Evolutionary conservation across 352 stramenopile genomes (phyloP), one percentile per base, ranked within the genome.

Genomic region (Pythium dissimile): DNA sequence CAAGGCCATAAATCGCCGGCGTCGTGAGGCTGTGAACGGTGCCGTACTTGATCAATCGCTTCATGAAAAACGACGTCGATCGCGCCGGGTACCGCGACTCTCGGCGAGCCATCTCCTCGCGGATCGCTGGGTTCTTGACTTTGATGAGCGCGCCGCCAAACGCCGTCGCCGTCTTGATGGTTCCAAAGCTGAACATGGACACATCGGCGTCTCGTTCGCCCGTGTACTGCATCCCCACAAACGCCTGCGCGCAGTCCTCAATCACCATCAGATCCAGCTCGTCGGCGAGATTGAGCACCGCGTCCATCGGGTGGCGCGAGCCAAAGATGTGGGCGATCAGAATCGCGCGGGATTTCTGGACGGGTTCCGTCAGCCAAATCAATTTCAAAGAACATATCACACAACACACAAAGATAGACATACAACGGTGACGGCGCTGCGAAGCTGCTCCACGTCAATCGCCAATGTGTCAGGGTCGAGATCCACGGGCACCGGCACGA

Each of bases 171-270:
- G 79, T 92, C 59, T 94, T 94, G 66, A 94, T 94, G 26, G 84
- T 89, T 23, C 84, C 84, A 73, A 94, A 94, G 62, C 84, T 94
- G 64, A 92, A 94, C 73, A 94, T 85, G 38, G 82, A 88, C 32
- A 91, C 80, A 51, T 92, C 84, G 1, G 65, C 80, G 18, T 67
- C 64, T 8, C 51, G 62, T 13, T 92, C 77, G 23, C 82, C 84
- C 32, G 67, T 89, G 61, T 89, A 92, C 16, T 79, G 48, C 58
- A 72, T 66, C 3, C 84, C 83, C 20, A 73, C 64, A 43, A 91
- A 94, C 2, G 79, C 79, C 45, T 94, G 81, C 5, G 84, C 84
- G 47, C 84, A 92, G 64, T 94, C 84, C 54, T 94, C 84, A 26
- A 94, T 69, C 26, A 92, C 55, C 42, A 92, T 37, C 18, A 94